Base-by-base conservation (phyloP, 805 yeast species). In the Candida awuae region DNA sequence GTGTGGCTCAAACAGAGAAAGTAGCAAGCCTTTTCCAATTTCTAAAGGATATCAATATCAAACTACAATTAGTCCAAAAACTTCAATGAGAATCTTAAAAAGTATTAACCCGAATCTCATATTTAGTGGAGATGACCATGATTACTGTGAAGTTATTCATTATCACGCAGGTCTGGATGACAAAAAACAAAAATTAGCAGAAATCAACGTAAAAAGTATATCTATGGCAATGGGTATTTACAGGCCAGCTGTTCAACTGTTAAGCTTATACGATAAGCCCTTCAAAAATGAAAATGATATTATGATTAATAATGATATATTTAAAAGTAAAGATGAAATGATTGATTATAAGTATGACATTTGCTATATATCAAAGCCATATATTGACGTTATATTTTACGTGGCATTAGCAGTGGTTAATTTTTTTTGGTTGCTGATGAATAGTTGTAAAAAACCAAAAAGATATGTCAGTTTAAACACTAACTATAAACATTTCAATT, bases 121-220 rank as follows among this genome's bases (percentile, higher is more conserved):
- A 4, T 82, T 88, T 51, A 76, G 92, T 9, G 98, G 97, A 2
- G 98, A 92, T 57, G 97, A 92, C 56, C 98, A 92, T 60, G 98
- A 92, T 58, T 87, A 84, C 49, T 92, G 98, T 59, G 85, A 83
- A 47, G 70, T 81, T 22, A 61, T 63, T 16, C 97, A 90, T 55
- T 41, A 49, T 4, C 62, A 48, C 27, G 39, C 22, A 2, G 41
- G 40, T 26, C 13, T 27, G 3, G 35, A 26, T 7, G 42, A 32
- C 2, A 15, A 36, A 3, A 34, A 30, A 14, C 27, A 18, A 9
- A 38, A 37, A 20, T 34, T 41, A 4, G 21, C 41, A 3, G 39
- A 39, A 14, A 20, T 50, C n/a, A 45, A 45, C 28, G 90, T 88
- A 17, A 90, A 88, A 58, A 77, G 94, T 6, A 75, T 84, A 37